These are phyloP conservation scores for Eucalyptus curtisii DNA, from an alignment of 345 rosid species.

Conservation along the genomic window DNA sequence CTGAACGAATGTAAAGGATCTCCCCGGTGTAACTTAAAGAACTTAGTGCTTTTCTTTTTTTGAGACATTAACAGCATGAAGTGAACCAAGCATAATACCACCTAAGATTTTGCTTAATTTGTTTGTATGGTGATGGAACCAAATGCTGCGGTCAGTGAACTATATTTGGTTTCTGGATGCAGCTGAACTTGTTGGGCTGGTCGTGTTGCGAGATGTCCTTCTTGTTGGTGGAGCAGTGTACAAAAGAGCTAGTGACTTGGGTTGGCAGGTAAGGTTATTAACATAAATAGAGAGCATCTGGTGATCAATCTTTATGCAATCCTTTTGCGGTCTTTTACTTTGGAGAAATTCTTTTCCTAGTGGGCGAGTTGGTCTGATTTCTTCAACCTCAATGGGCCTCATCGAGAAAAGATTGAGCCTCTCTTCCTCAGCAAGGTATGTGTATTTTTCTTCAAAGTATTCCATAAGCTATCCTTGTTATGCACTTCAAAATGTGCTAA, in stretches of 20 bases:
- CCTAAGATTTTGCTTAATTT: not conserved
- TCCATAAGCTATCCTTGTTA: not conserved
- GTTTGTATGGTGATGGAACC: not conserved
- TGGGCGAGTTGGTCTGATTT: constrained; percentile 72
- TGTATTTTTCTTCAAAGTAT: not conserved
- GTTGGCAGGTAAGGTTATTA: constrained; percentile 50
- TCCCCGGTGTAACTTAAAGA: not conserved
- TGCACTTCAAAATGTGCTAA: not conserved
- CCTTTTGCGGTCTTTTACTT: not conserved
- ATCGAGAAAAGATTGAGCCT: constrained; percentile 69
- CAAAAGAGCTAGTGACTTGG: constrained; percentile 57
- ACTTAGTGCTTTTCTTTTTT: not conserved
- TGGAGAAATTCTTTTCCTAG: constrained; percentile 8
- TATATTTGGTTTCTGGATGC: not conserved
- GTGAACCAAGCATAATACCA: not conserved
- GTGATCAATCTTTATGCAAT: not conserved
- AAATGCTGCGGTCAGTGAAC: not conserved
- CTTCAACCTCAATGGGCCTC: constrained; percentile 69
- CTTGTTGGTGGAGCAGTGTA: constrained; percentile 80
- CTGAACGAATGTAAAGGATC: not conserved
- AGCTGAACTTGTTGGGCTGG: constrained; percentile 84
- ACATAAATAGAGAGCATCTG: not conserved
- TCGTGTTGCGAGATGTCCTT: constrained; percentile 59
- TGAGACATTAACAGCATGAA: not conserved
- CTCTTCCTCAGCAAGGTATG: constrained; percentile 85